Conservation (phyloP, 768 basidiomycete species). For the Trametes punicea region DNA sequence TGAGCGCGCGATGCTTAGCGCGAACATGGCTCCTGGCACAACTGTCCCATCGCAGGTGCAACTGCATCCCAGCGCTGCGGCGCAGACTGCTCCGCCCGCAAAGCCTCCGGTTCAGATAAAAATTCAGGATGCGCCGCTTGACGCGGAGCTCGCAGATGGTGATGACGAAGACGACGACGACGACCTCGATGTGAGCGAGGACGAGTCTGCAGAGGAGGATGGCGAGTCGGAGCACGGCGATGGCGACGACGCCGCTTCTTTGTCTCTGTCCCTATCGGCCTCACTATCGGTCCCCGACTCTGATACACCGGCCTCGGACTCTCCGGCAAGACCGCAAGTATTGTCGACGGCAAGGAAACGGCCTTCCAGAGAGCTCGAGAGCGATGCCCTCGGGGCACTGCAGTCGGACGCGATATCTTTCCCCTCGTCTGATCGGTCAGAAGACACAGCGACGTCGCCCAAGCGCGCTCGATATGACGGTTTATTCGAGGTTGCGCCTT, state of each 20-base stretch:
- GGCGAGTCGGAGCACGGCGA: constrained; percentile 35
- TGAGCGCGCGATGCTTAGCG: constrained; percentile 57
- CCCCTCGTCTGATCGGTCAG: constrained; percentile 1
- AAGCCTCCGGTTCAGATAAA: constrained; percentile 21
- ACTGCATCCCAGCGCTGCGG: constrained; percentile 5
- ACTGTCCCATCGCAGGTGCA: constrained; percentile 29
- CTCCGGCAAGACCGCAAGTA: background rate
- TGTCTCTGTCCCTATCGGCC: background rate
- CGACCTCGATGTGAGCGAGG: constrained; percentile 25
- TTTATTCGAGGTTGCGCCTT: constrained; percentile 7
- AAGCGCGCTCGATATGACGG: constrained; percentile 36
- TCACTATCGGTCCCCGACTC: constrained; percentile 18
- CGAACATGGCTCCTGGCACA: constrained; percentile 42
- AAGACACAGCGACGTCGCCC: constrained; percentile 35
- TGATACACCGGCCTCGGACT: constrained; percentile 11
- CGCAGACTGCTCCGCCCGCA: background rate
- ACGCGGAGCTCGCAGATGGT: constrained; percentile 2
- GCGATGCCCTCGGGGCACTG: constrained; percentile 17
- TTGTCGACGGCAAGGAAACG: constrained; percentile 28
- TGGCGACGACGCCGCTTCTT: constrained; percentile 19
- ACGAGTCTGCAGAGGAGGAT: constrained; percentile 28
- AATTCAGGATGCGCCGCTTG: constrained; percentile 23
- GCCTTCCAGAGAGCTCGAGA: constrained; percentile 37
- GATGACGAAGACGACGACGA: constrained; percentile 22
- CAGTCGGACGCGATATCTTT: background rate